Evolutionary conservation across 2,329 filamentous ascomycete species (phyloP).

Genomic region (Fusarium longipes): DNA sequence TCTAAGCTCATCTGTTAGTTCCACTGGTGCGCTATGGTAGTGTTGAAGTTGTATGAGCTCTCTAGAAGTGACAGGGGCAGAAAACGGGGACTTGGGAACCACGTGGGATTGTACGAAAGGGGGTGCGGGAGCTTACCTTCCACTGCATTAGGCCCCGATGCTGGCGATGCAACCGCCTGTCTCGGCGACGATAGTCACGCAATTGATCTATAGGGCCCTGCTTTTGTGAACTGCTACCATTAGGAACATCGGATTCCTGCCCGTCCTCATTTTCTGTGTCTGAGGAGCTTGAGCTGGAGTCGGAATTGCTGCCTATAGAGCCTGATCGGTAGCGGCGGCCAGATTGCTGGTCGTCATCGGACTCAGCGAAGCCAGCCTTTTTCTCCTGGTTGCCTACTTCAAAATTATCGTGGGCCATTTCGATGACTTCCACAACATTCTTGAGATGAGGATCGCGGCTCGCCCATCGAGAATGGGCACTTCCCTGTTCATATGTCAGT

Average conservation of each 20-base stretch:
- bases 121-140: conserved; percentile 52
- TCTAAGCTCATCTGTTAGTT: conserved; percentile 43
- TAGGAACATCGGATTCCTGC: conserved; percentile 41
- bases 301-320: conserved; percentile 40
- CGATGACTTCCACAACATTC: conserved; percentile 61
- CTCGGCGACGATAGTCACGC: conserved; percentile 69
- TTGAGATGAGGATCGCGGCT: conserved; percentile 50
- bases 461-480: conserved; percentile 52
- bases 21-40: background rate
- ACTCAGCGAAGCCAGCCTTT: conserved; percentile 51
- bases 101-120: conserved; percentile 5
- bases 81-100: conserved; percentile 17
- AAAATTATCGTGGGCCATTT: conserved; percentile 53
- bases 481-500: conserved; percentile 45
- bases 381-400: conserved; percentile 49
- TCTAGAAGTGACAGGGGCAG: conserved; percentile 1
- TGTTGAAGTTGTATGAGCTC: conserved; percentile 9
- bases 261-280: conserved; percentile 48
- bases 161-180: conserved; percentile 70
- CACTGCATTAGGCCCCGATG: conserved; percentile 81
- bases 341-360: conserved; percentile 36
- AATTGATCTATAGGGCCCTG: conserved; percentile 62
- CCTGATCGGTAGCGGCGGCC: conserved; percentile 10
- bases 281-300: conserved; percentile 48
- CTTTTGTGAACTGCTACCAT: conserved; percentile 54